Evolutionary conservation across 1,139 yeast genomes (phyloP), one percentile per base, ranked within the genome.

Genomic region (Petasospora rhodanensis): DNA sequence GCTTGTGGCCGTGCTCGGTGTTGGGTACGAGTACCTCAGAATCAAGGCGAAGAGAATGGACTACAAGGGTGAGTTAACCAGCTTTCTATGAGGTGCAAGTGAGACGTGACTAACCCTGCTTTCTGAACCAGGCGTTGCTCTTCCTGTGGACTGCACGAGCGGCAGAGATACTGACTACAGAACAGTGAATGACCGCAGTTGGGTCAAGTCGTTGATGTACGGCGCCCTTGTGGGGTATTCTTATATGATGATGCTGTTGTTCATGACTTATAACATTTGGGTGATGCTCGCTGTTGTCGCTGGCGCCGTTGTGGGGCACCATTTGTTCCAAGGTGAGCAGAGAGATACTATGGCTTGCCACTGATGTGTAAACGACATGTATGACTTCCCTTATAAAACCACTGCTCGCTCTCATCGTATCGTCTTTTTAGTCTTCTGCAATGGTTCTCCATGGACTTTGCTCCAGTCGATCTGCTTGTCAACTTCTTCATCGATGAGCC

Each of bases 221-320:
- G 93, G 83, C 2, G 41, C 74, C 12, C 89, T 81, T 52, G 89
- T 84, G 11, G 82, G 83, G 5, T 82, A 79, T 54, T 80, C 93
- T 3, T 81, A 82, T 50, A 62, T 80, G 66, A 59, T 83, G 46
- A 83, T 83, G 94, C 68, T 81, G 49, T 73, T 83, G 1, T 83
- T 82, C 50, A 83, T 83, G 94, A 81, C 89, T 4, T 83, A 80
- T 54, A 82, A 83, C 53, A 86, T 91, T 5, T 83, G 87, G 86
- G 69, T 78, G 31, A 82, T 83, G 91, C 35, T 76, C 12, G 78
- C 89, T 3, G 82, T 81, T 18, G 78, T 74, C 1, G 44, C 69
- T 4, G 94, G 94, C 2, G 91, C 91, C 2, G 68, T 66, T 13
- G 25, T 76, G 17, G 94, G 94, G 1, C 69, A 77, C 48, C 75